phyloP scores from a whole-genome alignment of 306 rosid genomes.

The Carpinus fangiana region DNA sequence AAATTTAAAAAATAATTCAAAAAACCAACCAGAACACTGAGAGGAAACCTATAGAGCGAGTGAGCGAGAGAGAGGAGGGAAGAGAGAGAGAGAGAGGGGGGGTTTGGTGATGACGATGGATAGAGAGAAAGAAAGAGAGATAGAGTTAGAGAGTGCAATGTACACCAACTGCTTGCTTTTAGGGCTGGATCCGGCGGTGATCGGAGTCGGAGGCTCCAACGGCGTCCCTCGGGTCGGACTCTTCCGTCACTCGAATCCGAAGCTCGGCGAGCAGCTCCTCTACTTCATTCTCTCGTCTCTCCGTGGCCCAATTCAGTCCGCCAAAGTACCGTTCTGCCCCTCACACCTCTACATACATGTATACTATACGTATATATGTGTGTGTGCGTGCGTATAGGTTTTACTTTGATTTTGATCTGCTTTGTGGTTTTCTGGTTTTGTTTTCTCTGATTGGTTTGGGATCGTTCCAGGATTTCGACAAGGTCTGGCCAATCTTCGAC shows the following conservation, averaged over 20 bases:
- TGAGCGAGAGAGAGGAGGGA: conserved; percentile 16
- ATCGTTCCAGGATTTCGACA: conserved; percentile 81
- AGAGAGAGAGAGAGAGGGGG: conserved; percentile 26
- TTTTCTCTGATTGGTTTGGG: conserved; percentile 6
- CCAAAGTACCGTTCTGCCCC: conserved; percentile 51
- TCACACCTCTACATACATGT: not conserved
- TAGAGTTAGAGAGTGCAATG: conserved; percentile 98
- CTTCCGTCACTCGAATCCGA: conserved; percentile 98
- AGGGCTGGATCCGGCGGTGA: conserved; percentile 93
- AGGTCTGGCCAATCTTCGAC: conserved; percentile 99
- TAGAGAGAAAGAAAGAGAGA: conserved; percentile 99
- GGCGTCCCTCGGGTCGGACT: conserved; percentile 86
- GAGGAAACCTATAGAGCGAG: conserved; percentile 16
- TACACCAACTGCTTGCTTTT: conserved; percentile 92
- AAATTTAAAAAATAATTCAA: not conserved
- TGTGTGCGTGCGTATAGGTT: not conserved
- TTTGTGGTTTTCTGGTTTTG: not conserved
- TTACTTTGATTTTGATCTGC: conserved; percentile 27
- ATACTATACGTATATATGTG: not conserved
- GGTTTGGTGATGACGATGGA: conserved; percentile 87
- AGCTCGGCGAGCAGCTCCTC: conserved; percentile 94
- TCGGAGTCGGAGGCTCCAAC: conserved; percentile 84
- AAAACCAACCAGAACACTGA: conserved; percentile 34
- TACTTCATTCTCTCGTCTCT: conserved; percentile 95
- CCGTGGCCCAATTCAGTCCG: conserved; percentile 90